These are phyloP conservation scores for Agaricales sp. DNA, from an alignment of 1,284 basidiomycete genomes.

Conservation along the genomic window DNA sequence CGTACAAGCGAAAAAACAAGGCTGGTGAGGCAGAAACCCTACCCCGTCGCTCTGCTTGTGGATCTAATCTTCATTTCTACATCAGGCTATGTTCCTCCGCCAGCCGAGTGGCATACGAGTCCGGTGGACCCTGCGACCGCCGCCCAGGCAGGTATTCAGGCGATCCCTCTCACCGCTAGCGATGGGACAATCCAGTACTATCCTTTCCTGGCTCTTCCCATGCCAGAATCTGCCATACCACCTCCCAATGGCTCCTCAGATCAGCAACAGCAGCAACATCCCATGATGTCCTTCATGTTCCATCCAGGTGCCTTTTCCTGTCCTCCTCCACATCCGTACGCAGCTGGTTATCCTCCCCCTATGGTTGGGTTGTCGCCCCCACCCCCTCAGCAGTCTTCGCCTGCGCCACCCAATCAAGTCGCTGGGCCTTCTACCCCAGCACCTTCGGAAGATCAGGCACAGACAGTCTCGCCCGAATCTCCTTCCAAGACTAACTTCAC, in stretches of 20 bases:
- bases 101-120: neutral
- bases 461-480: too few relatives aligned
- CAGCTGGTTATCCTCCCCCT: neutral
- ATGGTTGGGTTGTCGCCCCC: neutral
- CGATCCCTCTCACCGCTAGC: neutral
- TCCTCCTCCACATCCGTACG: neutral
- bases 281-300: neutral
- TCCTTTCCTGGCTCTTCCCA: neutral
- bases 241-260: neutral
- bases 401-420: too few relatives aligned
- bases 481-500: too few relatives aligned
- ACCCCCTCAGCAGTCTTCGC: neutral
- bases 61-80: too few relatives aligned
- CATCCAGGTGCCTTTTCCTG: neutral
- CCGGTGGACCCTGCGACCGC: neutral
- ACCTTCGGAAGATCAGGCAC: too few relatives aligned
- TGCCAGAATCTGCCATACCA: neutral
- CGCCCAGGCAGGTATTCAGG: too few relatives aligned
- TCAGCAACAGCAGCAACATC: neutral
- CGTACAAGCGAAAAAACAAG: slow-evolving; percentile 72
- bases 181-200: neutral
- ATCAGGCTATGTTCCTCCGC: neutral
- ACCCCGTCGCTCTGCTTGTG: too few relatives aligned
- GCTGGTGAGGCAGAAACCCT: slow-evolving; percentile 14
- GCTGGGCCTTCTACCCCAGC: too few relatives aligned